Evolutionary conservation across 768 basidiomycete species (phyloP).

Genomic region (Symmetrospora coprosmae): DNA sequence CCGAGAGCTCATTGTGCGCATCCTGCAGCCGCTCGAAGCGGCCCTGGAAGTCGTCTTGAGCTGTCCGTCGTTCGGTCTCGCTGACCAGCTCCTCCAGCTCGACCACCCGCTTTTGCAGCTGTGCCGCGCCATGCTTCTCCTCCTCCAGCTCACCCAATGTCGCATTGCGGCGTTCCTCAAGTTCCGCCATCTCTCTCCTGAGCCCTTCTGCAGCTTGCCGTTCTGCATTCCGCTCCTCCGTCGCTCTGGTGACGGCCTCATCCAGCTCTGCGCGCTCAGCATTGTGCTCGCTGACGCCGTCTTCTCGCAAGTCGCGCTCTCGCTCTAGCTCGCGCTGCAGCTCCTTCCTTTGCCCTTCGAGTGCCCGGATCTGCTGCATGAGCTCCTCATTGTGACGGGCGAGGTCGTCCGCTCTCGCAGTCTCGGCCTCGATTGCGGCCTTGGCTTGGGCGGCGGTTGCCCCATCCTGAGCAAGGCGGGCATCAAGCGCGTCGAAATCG

Average conservation of each 20-base stretch:
- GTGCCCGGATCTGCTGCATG: too few species aligned
- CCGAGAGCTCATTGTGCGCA: constrained; percentile 2
- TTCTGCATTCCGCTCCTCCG: constrained; percentile 53
- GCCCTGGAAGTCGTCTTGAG: too few species aligned
- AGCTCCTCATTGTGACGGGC: too few species aligned
- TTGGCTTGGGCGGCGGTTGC: neutral
- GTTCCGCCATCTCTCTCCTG: constrained; percentile 50
- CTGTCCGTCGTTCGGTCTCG: too few species aligned
- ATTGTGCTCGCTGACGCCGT: constrained; percentile 24
- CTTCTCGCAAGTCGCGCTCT: too few species aligned
- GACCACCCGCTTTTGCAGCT: constrained; percentile 23
- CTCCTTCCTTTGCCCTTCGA: constrained; percentile 48
- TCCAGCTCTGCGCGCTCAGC: constrained; percentile 39
- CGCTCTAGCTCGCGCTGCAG: constrained; percentile 40
- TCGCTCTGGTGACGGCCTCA: constrained; percentile 34
- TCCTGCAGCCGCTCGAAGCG: constrained; percentile 33
- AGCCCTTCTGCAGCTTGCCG: constrained; percentile 45
- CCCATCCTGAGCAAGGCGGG: constrained; percentile 41
- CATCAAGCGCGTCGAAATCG: constrained; percentile 63
- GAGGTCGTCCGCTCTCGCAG: too few species aligned
- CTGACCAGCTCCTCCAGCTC: constrained; percentile 25
- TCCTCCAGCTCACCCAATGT: constrained; percentile 33
- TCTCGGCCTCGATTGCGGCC: too few species aligned
- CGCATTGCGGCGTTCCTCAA: constrained; percentile 38
- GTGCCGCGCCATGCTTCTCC: constrained; percentile 8